These are phyloP conservation scores for Termitomyces eurrhizus DNA, from an alignment of 768 basidiomycete species.

Conservation along the genomic window DNA sequence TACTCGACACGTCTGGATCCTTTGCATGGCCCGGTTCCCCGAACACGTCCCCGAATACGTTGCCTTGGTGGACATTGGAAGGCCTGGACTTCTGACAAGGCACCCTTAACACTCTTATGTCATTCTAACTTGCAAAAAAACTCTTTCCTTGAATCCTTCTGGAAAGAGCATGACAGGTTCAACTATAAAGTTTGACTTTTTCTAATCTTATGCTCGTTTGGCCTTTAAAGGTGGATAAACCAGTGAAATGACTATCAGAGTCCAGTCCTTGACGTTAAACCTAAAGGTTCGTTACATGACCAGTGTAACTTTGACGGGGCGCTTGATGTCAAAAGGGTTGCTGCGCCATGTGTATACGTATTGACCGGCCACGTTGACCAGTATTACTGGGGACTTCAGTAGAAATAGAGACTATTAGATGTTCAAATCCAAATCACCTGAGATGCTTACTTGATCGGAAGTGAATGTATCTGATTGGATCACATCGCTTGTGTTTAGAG, in stretches of 20 bases:
- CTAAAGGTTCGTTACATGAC: not conserved
- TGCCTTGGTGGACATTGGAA: not conserved
- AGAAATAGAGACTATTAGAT: too few species aligned
- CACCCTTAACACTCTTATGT: not conserved
- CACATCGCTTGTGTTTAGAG: too few species aligned
- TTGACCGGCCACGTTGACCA: too few species aligned
- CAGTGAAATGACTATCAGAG: not conserved
- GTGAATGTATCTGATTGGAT: too few species aligned
- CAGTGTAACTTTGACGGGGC: too few species aligned
- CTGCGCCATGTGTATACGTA: too few species aligned
- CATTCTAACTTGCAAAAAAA: not conserved
- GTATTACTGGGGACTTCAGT: too few species aligned
- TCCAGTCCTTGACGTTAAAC: not conserved
- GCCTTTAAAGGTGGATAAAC: not conserved
- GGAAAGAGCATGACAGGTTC: not conserved
- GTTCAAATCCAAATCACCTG: too few species aligned
- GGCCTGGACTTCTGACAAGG: not conserved
- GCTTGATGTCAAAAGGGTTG: too few species aligned
- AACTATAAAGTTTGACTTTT: not conserved
- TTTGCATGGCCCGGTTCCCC: not conserved
- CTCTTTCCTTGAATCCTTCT: not conserved
- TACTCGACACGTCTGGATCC: not conserved
- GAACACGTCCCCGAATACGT: constrained; percentile 3
- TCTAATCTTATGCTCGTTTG: not conserved
- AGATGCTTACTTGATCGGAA: too few species aligned